Evolutionary conservation across 441 rosid species (phyloP), one percentile per base, ranked within the genome.

Genomic region (Euphorbia neoarborescens): DNA sequence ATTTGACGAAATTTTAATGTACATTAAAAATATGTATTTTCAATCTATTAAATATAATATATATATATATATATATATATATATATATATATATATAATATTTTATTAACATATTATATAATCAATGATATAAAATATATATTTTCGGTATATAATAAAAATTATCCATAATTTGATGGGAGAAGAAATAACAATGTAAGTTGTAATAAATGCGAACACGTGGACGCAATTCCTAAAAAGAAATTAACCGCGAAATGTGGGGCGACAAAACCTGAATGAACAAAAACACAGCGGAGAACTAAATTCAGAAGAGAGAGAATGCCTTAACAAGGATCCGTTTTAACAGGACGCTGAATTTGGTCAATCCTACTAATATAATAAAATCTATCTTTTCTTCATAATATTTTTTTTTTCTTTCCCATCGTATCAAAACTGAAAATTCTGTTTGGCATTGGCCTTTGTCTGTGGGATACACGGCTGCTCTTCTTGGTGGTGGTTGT

Each of bases 241-340:
- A 46, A 1, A 17, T 13, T 0, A 46, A 46, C 77, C 72, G 82
- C 85, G 70, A 71, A 71, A 40, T 68, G 44, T 48, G 27, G 65
- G 75, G 65, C 75, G 69, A 65, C 44, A 44, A 70, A 74, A 54
- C 68, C 71, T 51, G 60, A 62, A 61, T 8, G 17, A 58, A 53
- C 70, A 60, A 40, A 76, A 46, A 71, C n/a, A 35, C 38, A 17
- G 14, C 48, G 37, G 17, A 12, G 13, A n/a, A 46, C 37, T 15
- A 30, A 24, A 58, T 48, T 70, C 20, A 25, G 62, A 59, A 46
- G n/a, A 44, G 54, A 58, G 32, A 57, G 8, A 35, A 42, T 32
- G 4, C 34, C 34, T 32, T 32, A 61, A 61, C 27, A 53, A 24
- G 69, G 69, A 71, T 71, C 75, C 75, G 15, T 37, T 25, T 12